A percentile compares a stretch with the other conserved stretches of the same genome.
phyloP scores from a whole-genome alignment of 2,329 filamentous ascomycete species.

The Colletotrichum tamarilloi region DNA sequence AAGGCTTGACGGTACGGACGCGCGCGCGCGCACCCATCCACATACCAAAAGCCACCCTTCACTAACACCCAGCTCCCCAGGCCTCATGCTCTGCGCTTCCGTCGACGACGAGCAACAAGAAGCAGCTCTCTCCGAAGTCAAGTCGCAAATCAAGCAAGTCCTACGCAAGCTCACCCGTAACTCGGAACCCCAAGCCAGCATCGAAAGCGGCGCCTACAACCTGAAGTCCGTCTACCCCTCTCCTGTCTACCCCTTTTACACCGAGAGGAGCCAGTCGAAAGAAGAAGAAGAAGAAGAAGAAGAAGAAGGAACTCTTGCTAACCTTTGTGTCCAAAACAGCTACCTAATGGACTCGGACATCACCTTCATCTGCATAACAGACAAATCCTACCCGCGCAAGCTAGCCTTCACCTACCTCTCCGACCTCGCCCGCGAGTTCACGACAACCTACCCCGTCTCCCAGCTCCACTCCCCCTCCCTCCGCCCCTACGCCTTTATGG shows the following conservation, averaged over 20 bases:
- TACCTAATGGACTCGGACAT: conserved; percentile 87
- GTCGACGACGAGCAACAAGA: conserved; percentile 91
- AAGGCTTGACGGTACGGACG: conserved; percentile 80
- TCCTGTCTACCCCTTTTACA: not conserved
- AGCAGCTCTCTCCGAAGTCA: conserved; percentile 84
- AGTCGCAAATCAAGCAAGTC: conserved; percentile 90
- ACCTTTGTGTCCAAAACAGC: conserved; percentile 55
- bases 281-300: no score
- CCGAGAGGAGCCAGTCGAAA: not conserved
- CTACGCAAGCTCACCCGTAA: conserved; percentile 89
- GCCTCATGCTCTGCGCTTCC: conserved; percentile 93
- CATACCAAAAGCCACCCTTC: not conserved
- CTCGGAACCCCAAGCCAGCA: conserved; percentile 89
- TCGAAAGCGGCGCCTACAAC: conserved; percentile 85
- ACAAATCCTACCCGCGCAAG: conserved; percentile 94
- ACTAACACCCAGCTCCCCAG: conserved; percentile 57
- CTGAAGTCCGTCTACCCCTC: conserved; percentile 75
- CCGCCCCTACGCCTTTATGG: conserved; percentile 95
- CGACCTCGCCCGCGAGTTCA: conserved; percentile 92
- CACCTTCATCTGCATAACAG: conserved; percentile 93
- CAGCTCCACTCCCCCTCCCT: conserved; percentile 81
- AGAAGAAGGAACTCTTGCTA: not conserved
- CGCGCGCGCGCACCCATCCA: conserved; percentile 19
- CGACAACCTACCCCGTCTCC: conserved; percentile 79
- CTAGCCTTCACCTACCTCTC: conserved; percentile 98